phyloP scores from a whole-genome alignment of 2,329 filamentous ascomycete genomes.

The Aspergillus brunneoviolaceus region DNA sequence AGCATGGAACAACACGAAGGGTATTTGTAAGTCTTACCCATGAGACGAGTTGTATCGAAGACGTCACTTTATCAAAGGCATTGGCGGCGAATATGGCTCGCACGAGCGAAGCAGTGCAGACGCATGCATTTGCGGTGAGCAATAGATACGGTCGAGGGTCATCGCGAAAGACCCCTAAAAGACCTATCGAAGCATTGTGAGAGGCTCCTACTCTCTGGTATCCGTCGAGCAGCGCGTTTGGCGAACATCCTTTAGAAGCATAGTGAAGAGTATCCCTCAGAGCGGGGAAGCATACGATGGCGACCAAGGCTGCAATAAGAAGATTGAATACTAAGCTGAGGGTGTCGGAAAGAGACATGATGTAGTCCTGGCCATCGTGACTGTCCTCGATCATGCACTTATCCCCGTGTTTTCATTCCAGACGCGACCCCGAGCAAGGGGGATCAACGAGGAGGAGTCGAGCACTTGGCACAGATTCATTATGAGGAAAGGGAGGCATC shows the following conservation, averaged over 20 bases:
- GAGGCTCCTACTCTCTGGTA: not conserved
- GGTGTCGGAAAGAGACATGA: not conserved
- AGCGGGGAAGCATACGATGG: not conserved
- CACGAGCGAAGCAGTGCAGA: not conserved
- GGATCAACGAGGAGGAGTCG: not conserved
- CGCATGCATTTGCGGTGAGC: not conserved
- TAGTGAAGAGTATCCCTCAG: not conserved
- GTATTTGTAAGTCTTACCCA: not conserved
- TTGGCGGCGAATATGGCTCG: not conserved
- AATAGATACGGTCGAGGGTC: not conserved
- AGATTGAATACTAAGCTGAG: not conserved
- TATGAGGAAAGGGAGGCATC: not conserved
- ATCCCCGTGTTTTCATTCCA: not conserved
- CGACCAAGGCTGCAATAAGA: not conserved
- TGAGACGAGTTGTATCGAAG: not conserved
- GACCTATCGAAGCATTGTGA: not conserved
- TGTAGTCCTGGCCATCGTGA: not conserved
- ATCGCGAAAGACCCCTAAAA: not conserved
- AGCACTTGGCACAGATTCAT: not conserved
- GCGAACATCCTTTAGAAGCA: not conserved
- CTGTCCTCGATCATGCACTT: not conserved
- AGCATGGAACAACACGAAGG: not conserved
- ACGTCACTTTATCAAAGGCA: not conserved
- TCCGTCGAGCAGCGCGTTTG: not conserved
- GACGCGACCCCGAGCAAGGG: not conserved